Evolutionary conservation across 805 yeast genomes (phyloP), one percentile per base, ranked within the genome.

Genomic region (Kuraishia capsulata): DNA sequence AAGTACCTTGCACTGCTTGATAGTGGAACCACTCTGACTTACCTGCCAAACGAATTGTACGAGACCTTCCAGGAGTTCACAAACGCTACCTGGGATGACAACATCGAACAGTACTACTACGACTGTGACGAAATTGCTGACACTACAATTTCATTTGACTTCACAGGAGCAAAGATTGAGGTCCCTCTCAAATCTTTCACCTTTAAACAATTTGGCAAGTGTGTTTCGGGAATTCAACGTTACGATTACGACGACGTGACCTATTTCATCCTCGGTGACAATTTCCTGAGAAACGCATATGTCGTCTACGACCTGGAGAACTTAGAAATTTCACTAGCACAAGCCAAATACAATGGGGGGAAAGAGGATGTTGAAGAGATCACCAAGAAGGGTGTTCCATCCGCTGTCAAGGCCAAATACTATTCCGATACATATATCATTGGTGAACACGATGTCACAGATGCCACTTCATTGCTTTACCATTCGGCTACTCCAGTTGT

Each of bases 221-320:
- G 26, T 23, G 26, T 23, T 11, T 8, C 8, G 10, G 26, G 26
- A 23, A 8, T 23, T 8, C 26, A 23, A 11, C 8, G 8, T 11
- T 23, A 23, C 26, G 26, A 23, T 11, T 23, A 31, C 21, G 20
- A 5, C 20, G 34, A 17, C 8, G 18, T 17, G 20, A 17, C 13
- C 36, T 11, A 35, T 47, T 48, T 57, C 10, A 59, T 77, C 35
- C 59, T 81, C 23, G 89, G 89, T 8, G 86, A 78, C 51, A 69
- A 70, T 36, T 73, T 81, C 52, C 59, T 81, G 47, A 64, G 82
- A 40, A 62, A 66, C 44, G 76, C 78, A 4, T 80, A 78, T 52
- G 65, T 77, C 14, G 81, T 76, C n/a, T 77, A 67, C 51, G 79
- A 80, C 52, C 59, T 78, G 39, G 81, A 75, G 33, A 70, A 69